Conservation (phyloP, 345 rosid genomes). For the Ceriops tagal region DNA sequence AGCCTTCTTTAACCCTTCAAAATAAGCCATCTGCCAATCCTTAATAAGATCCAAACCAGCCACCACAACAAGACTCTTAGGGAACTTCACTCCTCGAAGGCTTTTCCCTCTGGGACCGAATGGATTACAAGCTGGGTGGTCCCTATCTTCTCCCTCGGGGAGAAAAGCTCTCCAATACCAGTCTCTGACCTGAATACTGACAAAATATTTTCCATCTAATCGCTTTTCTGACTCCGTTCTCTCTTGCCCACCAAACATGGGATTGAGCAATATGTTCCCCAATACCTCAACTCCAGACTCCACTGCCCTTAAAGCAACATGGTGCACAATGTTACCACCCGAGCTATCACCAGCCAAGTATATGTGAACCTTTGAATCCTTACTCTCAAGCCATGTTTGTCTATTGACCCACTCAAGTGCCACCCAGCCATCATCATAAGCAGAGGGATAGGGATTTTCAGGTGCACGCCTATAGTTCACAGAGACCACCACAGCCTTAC, state of each 20-base stretch:
- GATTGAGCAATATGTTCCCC: conserved; percentile 76
- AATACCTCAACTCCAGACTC: conserved; percentile 58
- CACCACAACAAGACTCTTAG: conserved; percentile 76
- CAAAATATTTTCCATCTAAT: conserved; percentile 83
- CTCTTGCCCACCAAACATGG: conserved; percentile 85
- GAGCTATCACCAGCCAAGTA: conserved; percentile 92
- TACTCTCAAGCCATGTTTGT: conserved; percentile 70
- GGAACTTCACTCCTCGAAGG: conserved; percentile 58
- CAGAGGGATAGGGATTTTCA: conserved; percentile 71
- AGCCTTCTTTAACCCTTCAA: conserved; percentile 62
- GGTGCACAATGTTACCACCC: conserved; percentile 84
- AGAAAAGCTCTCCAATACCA: conserved; percentile 96
- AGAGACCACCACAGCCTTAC: conserved; percentile 79
- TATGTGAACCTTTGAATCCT: conserved; percentile 65
- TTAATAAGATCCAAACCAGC: conserved; percentile 82
- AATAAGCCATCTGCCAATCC: conserved; percentile 83
- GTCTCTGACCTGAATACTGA: conserved; percentile 62
- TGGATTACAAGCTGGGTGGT: conserved; percentile 88
- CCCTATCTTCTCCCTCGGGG: conserved; percentile 75
- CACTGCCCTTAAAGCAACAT: conserved; percentile 66
- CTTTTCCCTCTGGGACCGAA: conserved; percentile 60
- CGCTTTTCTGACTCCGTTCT: conserved; percentile 75
- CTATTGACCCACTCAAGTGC: conserved; percentile 78
- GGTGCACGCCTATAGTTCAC: conserved; percentile 90
- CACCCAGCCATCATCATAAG: conserved; percentile 88